Evolutionary conservation across 2,329 filamentous ascomycete species (phyloP).

Genomic region (Talaromyces islandicus): DNA sequence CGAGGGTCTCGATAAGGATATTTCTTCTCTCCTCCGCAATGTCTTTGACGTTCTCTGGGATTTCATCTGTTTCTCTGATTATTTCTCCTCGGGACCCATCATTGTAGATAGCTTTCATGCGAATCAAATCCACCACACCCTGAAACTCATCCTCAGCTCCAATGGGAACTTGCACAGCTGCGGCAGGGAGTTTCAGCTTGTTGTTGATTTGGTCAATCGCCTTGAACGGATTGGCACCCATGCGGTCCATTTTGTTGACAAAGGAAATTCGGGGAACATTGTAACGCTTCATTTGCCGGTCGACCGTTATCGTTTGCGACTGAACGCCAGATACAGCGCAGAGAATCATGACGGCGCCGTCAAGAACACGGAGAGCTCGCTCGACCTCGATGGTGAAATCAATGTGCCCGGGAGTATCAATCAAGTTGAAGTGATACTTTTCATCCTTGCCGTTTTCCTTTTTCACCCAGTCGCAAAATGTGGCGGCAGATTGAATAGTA

Average conservation of each 20-base stretch:
- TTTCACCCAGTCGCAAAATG: slow-evolving; percentile 96
- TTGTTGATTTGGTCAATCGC: slow-evolving; percentile 95
- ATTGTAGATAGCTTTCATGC: slow-evolving; percentile 91
- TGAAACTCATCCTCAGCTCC: slow-evolving; percentile 86
- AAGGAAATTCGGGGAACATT: slow-evolving; percentile 94
- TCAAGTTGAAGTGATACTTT: slow-evolving; percentile 95
- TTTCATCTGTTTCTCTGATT: slow-evolving; percentile 68
- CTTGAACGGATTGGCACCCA: slow-evolving; percentile 97
- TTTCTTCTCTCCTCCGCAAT: slow-evolving; percentile 75
- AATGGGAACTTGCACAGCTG: slow-evolving; percentile 91
- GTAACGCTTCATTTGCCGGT: slow-evolving; percentile 97
- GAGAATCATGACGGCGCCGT: slow-evolving; percentile 96
- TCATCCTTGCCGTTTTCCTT: slow-evolving; percentile 71
- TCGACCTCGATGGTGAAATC: slow-evolving; percentile 99
- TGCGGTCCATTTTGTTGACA: slow-evolving; percentile 99
- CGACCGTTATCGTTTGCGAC: slow-evolving; percentile 95
- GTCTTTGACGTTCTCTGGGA: slow-evolving; percentile 72
- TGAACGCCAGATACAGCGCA: slow-evolving; percentile 97
- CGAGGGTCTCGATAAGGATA: slow-evolving; percentile 86
- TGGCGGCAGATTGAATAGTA: slow-evolving; percentile 96
- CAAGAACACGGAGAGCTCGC: slow-evolving; percentile 85
- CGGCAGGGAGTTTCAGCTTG: slow-evolving; percentile 88
- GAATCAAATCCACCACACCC: slow-evolving; percentile 86
- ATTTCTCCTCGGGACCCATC: slow-evolving; percentile 76
- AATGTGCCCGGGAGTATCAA: slow-evolving; percentile 97